These are phyloP conservation scores for Fonsecaea nubica DNA, from an alignment of 2,329 filamentous ascomycete species.

Conservation along the genomic window DNA sequence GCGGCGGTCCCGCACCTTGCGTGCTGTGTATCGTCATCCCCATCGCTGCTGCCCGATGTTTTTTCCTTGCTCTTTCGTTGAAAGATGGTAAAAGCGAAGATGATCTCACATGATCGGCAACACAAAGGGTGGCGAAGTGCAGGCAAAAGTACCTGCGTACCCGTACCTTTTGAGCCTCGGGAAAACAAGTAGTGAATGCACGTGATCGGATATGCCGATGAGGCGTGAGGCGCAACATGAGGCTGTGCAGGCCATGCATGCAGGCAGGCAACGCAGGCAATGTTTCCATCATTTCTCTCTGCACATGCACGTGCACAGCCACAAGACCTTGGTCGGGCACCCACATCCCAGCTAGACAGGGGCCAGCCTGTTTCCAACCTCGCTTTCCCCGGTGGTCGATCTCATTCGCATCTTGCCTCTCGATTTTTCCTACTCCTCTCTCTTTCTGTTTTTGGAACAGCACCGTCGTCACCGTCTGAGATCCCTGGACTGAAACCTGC, in stretches of 20 bases:
- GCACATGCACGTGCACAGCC: slow-evolving; percentile 14
- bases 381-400: slow-evolving; percentile 21
- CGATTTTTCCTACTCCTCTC: neutral
- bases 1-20: slow-evolving; percentile 11
- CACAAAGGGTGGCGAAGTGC: neutral
- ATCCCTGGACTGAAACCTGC: slow-evolving; percentile 31
- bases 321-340: slow-evolving; percentile 10
- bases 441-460: slow-evolving; percentile 9
- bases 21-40: slow-evolving; percentile 4
- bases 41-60: neutral
- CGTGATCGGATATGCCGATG: neutral
- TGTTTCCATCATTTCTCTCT: slow-evolving; percentile 2
- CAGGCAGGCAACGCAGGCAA: neutral
- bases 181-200: neutral
- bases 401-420: slow-evolving; percentile 15
- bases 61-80: neutral
- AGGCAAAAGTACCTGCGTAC: neutral
- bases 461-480: slow-evolving; percentile 22
- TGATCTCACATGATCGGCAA: neutral
- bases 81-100: neutral
- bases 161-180: neutral
- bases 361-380: slow-evolving; percentile 14
- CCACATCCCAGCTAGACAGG: neutral
- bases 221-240: neutral
- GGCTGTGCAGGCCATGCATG: neutral